phyloP scores from a whole-genome alignment of 768 basidiomycete species.

The Peribolospora kevripleyi region DNA sequence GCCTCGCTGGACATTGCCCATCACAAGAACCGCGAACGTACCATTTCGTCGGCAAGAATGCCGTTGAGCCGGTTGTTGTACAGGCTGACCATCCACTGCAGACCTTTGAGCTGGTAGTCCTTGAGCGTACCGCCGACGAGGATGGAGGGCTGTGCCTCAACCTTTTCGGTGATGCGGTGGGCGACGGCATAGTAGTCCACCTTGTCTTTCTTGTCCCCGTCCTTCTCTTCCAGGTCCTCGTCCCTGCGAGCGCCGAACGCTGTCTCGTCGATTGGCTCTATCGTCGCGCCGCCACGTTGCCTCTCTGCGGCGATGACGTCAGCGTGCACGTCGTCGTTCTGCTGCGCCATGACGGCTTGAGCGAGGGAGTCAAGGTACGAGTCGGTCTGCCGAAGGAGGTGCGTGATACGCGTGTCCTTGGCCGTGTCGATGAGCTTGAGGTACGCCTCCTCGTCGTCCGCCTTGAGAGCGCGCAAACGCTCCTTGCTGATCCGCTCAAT shows the following conservation, averaged over 20 bases:
- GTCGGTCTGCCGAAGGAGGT: constrained; percentile 81
- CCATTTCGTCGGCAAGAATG: constrained; percentile 18
- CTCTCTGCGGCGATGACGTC: constrained; percentile 1
- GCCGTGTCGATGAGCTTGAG: constrained; percentile 97
- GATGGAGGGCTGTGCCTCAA: constrained; percentile 49
- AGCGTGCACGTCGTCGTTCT: constrained; percentile 33
- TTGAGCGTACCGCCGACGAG: constrained; percentile 69
- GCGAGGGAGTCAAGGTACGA: constrained; percentile 82
- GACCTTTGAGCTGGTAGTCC: constrained; percentile 39
- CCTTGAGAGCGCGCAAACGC: constrained; percentile 88
- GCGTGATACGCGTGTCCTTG: constrained; percentile 96
- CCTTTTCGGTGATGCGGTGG: constrained; percentile 68
- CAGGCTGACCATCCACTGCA: constrained; percentile 17
- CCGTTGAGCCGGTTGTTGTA: constrained; percentile 17
- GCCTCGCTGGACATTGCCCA: neutral
- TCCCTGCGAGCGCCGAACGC: constrained; percentile 66
- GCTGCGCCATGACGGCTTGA: constrained; percentile 77
- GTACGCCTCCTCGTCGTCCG: constrained; percentile 98
- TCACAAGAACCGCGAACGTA: constrained; percentile 2
- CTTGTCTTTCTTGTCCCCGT: constrained; percentile 37
- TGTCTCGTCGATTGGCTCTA: constrained; percentile 51
- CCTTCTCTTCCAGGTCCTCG: constrained; percentile 28
- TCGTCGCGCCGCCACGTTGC: constrained; percentile 17
- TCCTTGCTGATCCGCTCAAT: constrained; percentile 91
- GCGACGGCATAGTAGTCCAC: constrained; percentile 94